Conservation (phyloP, 108 stramenopile species). For the Pseudonitzschia delicatissima region DNA sequence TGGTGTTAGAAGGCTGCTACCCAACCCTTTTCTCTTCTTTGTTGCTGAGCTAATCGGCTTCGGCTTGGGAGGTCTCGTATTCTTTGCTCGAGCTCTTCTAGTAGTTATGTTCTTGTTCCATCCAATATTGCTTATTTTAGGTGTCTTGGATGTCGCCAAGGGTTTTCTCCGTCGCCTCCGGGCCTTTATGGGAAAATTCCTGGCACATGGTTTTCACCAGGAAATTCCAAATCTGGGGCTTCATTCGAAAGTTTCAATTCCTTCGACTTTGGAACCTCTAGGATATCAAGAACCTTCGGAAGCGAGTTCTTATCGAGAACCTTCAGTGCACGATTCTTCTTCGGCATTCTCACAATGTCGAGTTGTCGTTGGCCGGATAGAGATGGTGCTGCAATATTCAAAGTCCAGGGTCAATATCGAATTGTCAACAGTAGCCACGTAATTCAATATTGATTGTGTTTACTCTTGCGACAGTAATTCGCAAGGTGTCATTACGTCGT, state of each 20-base stretch:
- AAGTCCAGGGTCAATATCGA: too few relatives aligned
- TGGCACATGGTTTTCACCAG: too few relatives aligned
- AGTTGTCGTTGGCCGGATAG: neutral
- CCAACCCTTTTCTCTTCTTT: neutral
- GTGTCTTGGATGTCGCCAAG: slow-evolving; percentile 18
- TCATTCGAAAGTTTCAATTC: too few relatives aligned
- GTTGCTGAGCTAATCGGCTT: neutral
- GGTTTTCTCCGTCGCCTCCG: neutral
- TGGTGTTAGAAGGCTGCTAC: slow-evolving; percentile 4
- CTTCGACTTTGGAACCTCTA: neutral
- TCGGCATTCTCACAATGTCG: slow-evolving; percentile 12
- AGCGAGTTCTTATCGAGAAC: slow-evolving; percentile 6
- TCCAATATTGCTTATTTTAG: slow-evolving; percentile 25
- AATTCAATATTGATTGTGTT: too few relatives aligned
- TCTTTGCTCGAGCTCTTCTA: neutral
- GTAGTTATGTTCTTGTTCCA: neutral
- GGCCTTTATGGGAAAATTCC: too few relatives aligned
- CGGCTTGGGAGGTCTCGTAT: neutral
- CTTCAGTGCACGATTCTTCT: slow-evolving; percentile 2
- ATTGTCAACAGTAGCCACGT: too few relatives aligned
- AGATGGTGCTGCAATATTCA: too few relatives aligned
- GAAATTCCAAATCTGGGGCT: neutral
- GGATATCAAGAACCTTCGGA: neutral
- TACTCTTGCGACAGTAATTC: too few relatives aligned
- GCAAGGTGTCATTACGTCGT: too few relatives aligned